phyloP scores from a whole-genome alignment of 2,329 filamentous ascomycete species.

The Epichloe sylvatica region DNA sequence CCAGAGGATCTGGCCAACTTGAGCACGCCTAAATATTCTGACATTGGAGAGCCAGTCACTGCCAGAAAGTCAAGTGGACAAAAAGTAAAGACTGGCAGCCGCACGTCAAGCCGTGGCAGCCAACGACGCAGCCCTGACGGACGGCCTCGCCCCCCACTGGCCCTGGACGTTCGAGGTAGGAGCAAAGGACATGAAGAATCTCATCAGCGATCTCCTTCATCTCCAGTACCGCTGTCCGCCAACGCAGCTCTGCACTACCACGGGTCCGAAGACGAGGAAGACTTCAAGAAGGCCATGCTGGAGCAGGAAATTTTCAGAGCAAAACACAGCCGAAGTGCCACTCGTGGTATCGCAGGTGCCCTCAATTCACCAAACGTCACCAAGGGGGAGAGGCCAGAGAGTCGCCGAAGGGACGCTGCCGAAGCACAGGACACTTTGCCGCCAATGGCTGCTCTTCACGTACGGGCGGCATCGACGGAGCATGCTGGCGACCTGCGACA shows the following conservation, averaged over 20 bases:
- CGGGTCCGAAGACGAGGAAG: constrained; percentile 51
- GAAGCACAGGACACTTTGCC: constrained; percentile 20
- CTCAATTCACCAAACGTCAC: constrained; percentile 21
- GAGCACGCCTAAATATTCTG: constrained; percentile 29
- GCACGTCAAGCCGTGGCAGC: constrained; percentile 34
- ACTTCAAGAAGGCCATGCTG: constrained; percentile 37
- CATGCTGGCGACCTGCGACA: constrained; percentile 40
- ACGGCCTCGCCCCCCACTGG: constrained; percentile 21
- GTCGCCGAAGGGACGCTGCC: constrained; percentile 19
- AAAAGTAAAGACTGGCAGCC: constrained; percentile 25
- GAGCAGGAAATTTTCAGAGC: constrained; percentile 43
- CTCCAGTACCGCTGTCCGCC: constrained; percentile 62
- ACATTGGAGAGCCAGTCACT: constrained; percentile 27
- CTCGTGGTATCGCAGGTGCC: constrained; percentile 18
- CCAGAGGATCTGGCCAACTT: constrained; percentile 65
- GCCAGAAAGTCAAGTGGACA: constrained; percentile 28
- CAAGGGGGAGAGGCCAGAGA: constrained; percentile 26
- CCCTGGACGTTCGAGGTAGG: constrained; percentile 44
- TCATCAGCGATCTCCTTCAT: constrained; percentile 58
- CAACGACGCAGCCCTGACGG: constrained; percentile 34
- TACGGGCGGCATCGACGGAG: constrained; percentile 28
- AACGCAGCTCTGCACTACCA: constrained; percentile 20
- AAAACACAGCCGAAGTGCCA: constrained; percentile 39
- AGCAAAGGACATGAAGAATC: constrained; percentile 46
- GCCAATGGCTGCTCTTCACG: constrained; percentile 13